A percentile compares a stretch with the other conserved stretches of the same genome.
Conservation (phyloP, 2,329 filamentous ascomycete species). For the Lachnellula hyalina region DNA sequence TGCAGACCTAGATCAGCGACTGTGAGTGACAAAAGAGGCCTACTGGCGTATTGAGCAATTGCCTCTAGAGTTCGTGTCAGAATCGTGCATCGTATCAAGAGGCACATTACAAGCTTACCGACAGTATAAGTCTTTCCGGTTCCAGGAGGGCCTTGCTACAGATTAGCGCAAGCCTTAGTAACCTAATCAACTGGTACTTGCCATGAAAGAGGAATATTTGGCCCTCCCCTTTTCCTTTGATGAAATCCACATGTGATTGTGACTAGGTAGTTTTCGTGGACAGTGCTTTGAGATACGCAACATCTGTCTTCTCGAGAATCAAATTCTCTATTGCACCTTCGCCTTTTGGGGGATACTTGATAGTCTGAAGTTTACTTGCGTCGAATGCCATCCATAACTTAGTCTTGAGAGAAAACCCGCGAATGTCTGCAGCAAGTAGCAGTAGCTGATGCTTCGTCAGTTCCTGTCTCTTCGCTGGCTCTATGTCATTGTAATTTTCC, state of each 20-base stretch:
- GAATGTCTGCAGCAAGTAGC: neutral
- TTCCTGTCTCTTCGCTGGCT: neutral
- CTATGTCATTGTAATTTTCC: neutral
- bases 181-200: neutral
- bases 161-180: neutral
- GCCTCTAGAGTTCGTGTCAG: conserved; percentile 12
- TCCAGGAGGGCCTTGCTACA: conserved; percentile 1
- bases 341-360: neutral
- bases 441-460: neutral
- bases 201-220: conserved; percentile 16
- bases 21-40: conserved; percentile 29
- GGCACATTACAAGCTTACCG: conserved; percentile 1
- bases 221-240: conserved; percentile 11
- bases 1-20: conserved; percentile 43
- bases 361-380: neutral
- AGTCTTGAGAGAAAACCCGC: conserved; percentile 4
- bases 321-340: neutral
- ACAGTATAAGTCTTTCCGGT: conserved; percentile 19
- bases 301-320: neutral
- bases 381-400: conserved; percentile 2
- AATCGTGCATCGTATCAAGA: neutral
- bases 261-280: neutral
- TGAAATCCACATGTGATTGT: conserved; percentile 8
- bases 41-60: conserved; percentile 12
- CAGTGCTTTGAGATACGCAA: neutral